phyloP scores from a whole-genome alignment of 768 basidiomycete genomes.

The Lactarius vividus region DNA sequence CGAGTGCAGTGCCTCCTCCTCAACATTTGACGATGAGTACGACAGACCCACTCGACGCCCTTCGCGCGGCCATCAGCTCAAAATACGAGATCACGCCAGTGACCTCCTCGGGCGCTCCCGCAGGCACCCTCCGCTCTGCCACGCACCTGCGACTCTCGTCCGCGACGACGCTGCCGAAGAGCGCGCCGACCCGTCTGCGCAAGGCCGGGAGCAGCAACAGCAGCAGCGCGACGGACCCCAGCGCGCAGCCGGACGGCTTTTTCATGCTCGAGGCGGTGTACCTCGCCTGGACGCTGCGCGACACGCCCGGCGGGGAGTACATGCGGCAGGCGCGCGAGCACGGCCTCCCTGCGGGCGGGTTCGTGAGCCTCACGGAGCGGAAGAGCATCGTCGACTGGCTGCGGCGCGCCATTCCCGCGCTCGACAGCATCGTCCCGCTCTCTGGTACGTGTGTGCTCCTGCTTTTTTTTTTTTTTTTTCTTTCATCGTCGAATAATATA shows the following conservation, averaged over 20 bases:
- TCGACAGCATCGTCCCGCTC: conserved; percentile 51
- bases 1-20: neutral
- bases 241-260: conserved; percentile 48
- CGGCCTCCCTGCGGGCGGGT: conserved; percentile 60
- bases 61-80: conserved; percentile 23
- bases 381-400: conserved; percentile 86
- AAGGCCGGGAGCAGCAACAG: conserved; percentile 59
- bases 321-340: conserved; percentile 79
- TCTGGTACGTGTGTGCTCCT: conserved; percentile 43
- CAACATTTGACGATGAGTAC: conserved; percentile 6
- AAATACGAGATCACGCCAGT: conserved; percentile 18
- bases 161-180: conserved; percentile 59
- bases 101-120: conserved; percentile 35
- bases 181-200: conserved; percentile 72
- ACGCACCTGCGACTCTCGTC: conserved; percentile 63
- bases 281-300: conserved; percentile 76
- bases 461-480: no score
- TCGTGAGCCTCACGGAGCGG: conserved; percentile 86
- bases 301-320: conserved; percentile 79
- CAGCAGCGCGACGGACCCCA: conserved; percentile 42
- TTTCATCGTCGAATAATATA: no score
- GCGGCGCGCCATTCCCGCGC: conserved; percentile 51
- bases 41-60: conserved; percentile 24
- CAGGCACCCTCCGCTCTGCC: conserved; percentile 50
- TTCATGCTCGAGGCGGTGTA: conserved; percentile 81